These are phyloP conservation scores for Annona cherimola DNA, from an alignment of 164 flowering plant species.

Conservation along the genomic window DNA sequence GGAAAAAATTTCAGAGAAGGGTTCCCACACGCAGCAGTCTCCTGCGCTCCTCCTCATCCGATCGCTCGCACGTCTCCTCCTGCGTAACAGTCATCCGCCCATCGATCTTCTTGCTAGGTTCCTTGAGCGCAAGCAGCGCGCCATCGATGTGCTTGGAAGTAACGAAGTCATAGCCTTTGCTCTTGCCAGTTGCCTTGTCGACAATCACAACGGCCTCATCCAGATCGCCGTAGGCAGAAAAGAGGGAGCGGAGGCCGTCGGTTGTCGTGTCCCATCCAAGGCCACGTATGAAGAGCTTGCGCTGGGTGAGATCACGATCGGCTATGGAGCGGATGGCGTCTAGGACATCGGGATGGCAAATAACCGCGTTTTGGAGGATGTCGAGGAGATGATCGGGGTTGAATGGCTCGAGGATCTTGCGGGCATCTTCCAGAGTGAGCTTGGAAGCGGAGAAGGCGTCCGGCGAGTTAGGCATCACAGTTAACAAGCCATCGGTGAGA, in stretches of 20 bases:
- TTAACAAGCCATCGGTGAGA: too few species aligned
- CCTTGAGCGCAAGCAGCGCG: slow-evolving; percentile 73
- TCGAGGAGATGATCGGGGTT: slow-evolving; percentile 54
- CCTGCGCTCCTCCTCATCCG: too few species aligned
- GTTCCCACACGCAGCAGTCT: too few species aligned
- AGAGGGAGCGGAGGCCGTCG: slow-evolving; percentile 57
- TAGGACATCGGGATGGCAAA: slow-evolving; percentile 56
- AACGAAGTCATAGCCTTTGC: slow-evolving; percentile 86
- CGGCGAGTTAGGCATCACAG: too few species aligned
- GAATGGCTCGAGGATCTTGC: slow-evolving; percentile 57
- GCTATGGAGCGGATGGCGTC: slow-evolving; percentile 63
- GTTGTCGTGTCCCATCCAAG: slow-evolving; percentile 94
- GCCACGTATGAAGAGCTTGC: slow-evolving; percentile 95
- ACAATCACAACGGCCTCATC: slow-evolving; percentile 85
- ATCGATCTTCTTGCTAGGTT: slow-evolving; percentile 90
- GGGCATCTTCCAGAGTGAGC: slow-evolving; percentile 49
- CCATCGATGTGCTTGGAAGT: slow-evolving; percentile 90
- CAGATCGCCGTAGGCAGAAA: slow-evolving; percentile 68
- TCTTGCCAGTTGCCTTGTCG: slow-evolving; percentile 71
- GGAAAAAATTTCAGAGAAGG: too few species aligned
- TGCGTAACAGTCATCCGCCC: slow-evolving; percentile 91
- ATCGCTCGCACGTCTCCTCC: too few species aligned
- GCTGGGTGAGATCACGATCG: slow-evolving; percentile 58
- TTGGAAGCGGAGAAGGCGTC: slow-evolving; percentile 8
- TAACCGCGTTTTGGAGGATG: slow-evolving; percentile 44